Evolutionary conservation across 345 rosid species (phyloP), one percentile per base, ranked within the genome.

Genomic region (Moringa oleifera): DNA sequence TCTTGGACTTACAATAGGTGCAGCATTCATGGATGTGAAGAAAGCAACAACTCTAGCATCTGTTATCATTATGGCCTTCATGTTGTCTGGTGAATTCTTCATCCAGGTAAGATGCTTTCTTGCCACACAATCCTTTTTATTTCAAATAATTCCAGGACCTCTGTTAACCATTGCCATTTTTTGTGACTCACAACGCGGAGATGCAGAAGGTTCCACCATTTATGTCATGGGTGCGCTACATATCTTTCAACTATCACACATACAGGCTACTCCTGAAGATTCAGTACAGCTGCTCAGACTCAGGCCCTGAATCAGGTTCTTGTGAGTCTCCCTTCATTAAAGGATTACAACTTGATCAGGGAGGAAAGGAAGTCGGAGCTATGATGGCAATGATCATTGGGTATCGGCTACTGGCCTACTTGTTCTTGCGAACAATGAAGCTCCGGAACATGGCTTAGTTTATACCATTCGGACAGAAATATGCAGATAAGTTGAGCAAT

Each of bases 11-110:
- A 23, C 66, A 4, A 54, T 68, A 62, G 79, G 76, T 36, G 82
- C 72, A 16, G 72, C 71, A 25, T 62, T 74, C 63, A 58, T 71
- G 79, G 82, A 78, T 52, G 59, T 68, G 22, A 78, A 78, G 67
- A 74, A 71, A 62, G 79, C 74, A 21, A 56, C 74, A 55, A 68
- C 67, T 28, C 18, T 66, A 18, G 77, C 75, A 58, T 78, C 73
- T 21, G 59, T 71, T 51, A 51, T 55, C 28, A 19, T 78, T 22
- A 71, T 74, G 79, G 59, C 72, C 28, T 71, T 73, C 59, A 71
- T 75, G 74, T 62, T 75, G 66, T 59, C 79, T 15, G 77, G 77
- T 15, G 79, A 75, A 66, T 75, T 68, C 45, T 75, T 74, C 31
- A 31, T 70, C 53, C 63, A 77, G 71, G 81, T 77, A 8, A 31